These are phyloP conservation scores for Blastobotrys capitulatus DNA, from an alignment of 1,139 yeast species.

Conservation along the genomic window DNA sequence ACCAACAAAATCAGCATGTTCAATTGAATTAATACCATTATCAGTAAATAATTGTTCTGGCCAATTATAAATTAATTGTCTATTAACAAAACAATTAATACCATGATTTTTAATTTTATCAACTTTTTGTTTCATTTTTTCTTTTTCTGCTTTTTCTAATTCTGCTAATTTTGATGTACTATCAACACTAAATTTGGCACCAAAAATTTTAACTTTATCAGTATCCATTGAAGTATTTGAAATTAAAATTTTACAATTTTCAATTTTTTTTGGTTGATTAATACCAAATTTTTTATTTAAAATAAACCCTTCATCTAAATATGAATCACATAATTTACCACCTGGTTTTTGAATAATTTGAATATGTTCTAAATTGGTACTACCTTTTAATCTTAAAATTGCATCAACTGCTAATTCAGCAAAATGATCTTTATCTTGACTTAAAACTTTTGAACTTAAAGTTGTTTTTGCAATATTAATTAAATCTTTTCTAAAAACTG, in stretches of 20 bases:
- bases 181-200: constrained; percentile 96
- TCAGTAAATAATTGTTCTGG: constrained; percentile 95
- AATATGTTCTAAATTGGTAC: constrained; percentile 91
- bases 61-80: constrained; percentile 95
- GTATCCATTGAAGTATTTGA: constrained; percentile 98
- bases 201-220: constrained; percentile 93
- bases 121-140: constrained; percentile 86
- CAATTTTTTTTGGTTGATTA: constrained; percentile 81
- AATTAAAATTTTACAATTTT: constrained; percentile 79
- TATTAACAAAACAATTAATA: constrained; percentile 84
- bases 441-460: constrained; percentile 81
- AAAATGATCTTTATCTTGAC: constrained; percentile 91
- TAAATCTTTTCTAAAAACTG: constrained; percentile 68
- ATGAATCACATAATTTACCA: constrained; percentile 87
- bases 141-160: constrained; percentile 90
- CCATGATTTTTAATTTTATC: constrained; percentile 80
- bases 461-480: constrained; percentile 89
- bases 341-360: constrained; percentile 93
- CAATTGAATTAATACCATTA: constrained; percentile 81
- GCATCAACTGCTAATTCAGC: constrained; percentile 93
- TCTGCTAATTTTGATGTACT: constrained; percentile 93
- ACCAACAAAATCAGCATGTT: constrained; percentile 98
- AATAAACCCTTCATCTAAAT: constrained; percentile 92
- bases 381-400: constrained; percentile 82
- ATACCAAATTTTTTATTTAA: constrained; percentile 90